Evolutionary conservation across 2,329 filamentous ascomycete species (phyloP).

Genomic region (Pseudogymnoascus verrucosus): DNA sequence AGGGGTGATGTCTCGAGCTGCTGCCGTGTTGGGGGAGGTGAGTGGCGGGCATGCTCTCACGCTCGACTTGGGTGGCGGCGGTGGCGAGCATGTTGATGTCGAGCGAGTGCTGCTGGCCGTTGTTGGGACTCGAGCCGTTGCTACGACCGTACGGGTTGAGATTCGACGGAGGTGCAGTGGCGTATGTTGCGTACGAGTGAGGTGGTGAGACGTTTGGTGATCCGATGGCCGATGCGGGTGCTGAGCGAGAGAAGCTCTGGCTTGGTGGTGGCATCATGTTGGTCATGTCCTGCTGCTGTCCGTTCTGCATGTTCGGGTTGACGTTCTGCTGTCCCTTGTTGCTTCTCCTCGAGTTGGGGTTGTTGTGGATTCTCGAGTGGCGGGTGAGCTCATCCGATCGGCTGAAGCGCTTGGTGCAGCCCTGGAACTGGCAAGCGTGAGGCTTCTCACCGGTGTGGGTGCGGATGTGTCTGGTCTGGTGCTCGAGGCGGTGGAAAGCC

Average conservation of each 20-base stretch:
- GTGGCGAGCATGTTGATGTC: constrained; percentile 55
- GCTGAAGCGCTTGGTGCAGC: constrained; percentile 95
- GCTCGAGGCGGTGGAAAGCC: constrained; percentile 95
- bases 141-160: constrained; percentile 44
- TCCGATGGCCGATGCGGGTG: constrained; percentile 73
- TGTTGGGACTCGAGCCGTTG: constrained; percentile 34
- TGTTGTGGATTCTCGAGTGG: constrained; percentile 97
- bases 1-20: constrained; percentile 44
- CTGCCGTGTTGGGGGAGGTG: constrained; percentile 30
- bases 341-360: constrained; percentile 88
- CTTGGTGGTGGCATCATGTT: constrained; percentile 75
- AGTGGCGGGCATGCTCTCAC: constrained; percentile 36
- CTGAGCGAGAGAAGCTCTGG: constrained; percentile 76
- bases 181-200: constrained; percentile 74
- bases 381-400: constrained; percentile 93
- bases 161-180: constrained; percentile 38
- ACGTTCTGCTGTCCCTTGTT: constrained; percentile 62
- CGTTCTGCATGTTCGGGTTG: constrained; percentile 40
- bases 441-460: constrained; percentile 98
- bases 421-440: constrained; percentile 88
- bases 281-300: constrained; percentile 40
- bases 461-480: constrained; percentile 87
- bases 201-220: constrained; percentile 97
- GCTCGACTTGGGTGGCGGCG: constrained; percentile 53
- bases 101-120: constrained; percentile 24